Percentiles rank a stretch among this genome's conserved stretches.
These are phyloP conservation scores for Leccinum broughii DNA, from an alignment of 768 basidiomycete species.

Conservation along the genomic window DNA sequence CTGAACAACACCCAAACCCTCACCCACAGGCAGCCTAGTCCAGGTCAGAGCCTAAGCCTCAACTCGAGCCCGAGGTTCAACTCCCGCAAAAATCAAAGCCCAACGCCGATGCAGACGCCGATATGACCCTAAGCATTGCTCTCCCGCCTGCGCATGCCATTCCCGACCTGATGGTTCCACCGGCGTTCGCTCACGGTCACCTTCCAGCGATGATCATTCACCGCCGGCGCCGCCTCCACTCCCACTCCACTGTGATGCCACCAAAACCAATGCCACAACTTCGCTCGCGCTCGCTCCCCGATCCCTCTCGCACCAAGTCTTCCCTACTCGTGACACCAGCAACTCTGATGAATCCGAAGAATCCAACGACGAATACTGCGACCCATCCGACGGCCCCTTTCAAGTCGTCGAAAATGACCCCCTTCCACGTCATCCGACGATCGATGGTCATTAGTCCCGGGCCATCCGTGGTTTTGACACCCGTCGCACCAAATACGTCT, in stretches of 20 bases:
- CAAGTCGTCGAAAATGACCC: background rate
- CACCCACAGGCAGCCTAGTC: background rate
- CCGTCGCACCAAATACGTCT: too few species aligned
- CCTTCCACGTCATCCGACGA: background rate
- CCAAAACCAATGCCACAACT: background rate
- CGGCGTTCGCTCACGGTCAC: too few species aligned
- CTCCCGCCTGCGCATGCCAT: background rate
- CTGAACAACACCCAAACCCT: conserved; percentile 1
- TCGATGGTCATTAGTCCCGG: background rate
- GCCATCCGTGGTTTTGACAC: too few species aligned
- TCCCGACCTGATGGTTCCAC: too few species aligned
- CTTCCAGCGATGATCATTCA: too few species aligned
- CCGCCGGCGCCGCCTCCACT: too few species aligned
- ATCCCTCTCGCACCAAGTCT: background rate
- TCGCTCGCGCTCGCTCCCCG: background rate
- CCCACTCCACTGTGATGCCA: too few species aligned
- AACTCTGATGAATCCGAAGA: too few species aligned
- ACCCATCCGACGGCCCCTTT: background rate
- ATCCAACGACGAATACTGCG: too few species aligned
- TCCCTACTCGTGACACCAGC: too few species aligned
- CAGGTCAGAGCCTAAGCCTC: too few species aligned
- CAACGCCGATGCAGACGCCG: conserved; percentile 4
- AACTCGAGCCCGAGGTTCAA: conserved; percentile 9
- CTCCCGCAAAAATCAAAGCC: background rate
- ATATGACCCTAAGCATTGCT: conserved; percentile 6